Base-by-base conservation (phyloP, 2,329 filamentous ascomycete species). In the Paraphoma sp. region DNA sequence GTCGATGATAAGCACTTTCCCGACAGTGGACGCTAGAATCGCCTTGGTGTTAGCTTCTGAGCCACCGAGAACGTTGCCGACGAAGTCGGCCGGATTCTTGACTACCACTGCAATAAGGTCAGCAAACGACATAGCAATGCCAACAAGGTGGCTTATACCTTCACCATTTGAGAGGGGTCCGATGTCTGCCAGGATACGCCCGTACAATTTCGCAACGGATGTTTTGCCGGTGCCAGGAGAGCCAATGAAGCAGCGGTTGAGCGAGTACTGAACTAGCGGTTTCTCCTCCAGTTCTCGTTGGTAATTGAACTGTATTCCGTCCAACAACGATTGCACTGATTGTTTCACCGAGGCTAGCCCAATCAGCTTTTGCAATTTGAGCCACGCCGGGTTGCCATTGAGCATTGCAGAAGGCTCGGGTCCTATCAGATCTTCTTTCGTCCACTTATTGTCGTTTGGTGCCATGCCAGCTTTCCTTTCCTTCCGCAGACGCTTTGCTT, bases 1-100 rank as follows among this genome's bases (percentile, higher is more conserved):
- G 59, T 94, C 91, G 2, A 94, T 92, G 12, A 94, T 85, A 0
- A 94, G 81, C 0, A 93, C 89, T 61, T 93, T 94, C 0, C 91
- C 91, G 0, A 83, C 61, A 0, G 88, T 87, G 0, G 86, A 78
- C 0, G 84, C 85, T 0, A 94, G 79, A 6, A 93, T 92, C 0
- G 80, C 87, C 62, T 91, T 93, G 0, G 90, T 93, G 33, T 87
- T 86, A 1, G 82, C 79, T 70, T 94, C 90, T 0, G 90, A 93
- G 1, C 83, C 78, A 0, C 91, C 91, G 0, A 94, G 58, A 0
- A 69, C 79, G 8, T 73, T 76, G 0, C 89, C 89, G 1, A 93
- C 78, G 64, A 94, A 93, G 63, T 94, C 91, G 0, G 89, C 77
- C 0, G 90, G 90, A 41, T 87, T 92, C 67, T 91, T 93, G 2